Conservation (phyloP, 2,329 filamentous ascomycete genomes). For the Penicillium sp. region DNA sequence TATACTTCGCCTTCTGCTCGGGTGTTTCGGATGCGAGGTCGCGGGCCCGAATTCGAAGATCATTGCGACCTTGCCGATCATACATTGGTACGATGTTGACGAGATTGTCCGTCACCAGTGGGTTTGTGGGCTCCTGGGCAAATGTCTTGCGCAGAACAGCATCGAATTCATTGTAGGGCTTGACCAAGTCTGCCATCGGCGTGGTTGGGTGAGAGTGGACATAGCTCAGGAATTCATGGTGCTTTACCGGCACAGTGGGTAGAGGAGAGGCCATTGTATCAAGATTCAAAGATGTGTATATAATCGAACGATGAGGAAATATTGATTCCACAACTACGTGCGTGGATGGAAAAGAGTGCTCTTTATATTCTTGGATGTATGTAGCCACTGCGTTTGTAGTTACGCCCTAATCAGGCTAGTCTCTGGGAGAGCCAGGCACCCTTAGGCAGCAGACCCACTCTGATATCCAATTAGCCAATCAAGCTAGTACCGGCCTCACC, state of each 20-base stretch:
- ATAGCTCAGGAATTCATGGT: constrained; percentile 29
- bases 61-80: constrained; percentile 19
- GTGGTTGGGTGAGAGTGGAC: constrained; percentile 23
- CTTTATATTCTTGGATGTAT: not conserved
- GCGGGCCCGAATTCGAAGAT: constrained; percentile 33
- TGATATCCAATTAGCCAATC: not conserved
- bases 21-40: constrained; percentile 31
- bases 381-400: too few species aligned
- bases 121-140: constrained; percentile 38
- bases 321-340: not conserved
- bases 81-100: constrained; percentile 39
- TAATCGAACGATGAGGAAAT: not conserved
- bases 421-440: not conserved
- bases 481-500: too few species aligned
- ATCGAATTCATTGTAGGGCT: constrained; percentile 40
- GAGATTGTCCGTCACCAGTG: constrained; percentile 28
- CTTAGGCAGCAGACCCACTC: constrained; percentile 6
- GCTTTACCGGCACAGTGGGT: constrained; percentile 29
- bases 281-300: too few species aligned
- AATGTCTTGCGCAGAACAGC: constrained; percentile 36
- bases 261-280: constrained; percentile 14
- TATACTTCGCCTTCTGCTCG: constrained; percentile 32
- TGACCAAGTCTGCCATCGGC: constrained; percentile 30
- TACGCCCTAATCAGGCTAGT: not conserved
- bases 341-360: not conserved